phyloP scores from a whole-genome alignment of 768 basidiomycete genomes.

The Serendipita vermifera region DNA sequence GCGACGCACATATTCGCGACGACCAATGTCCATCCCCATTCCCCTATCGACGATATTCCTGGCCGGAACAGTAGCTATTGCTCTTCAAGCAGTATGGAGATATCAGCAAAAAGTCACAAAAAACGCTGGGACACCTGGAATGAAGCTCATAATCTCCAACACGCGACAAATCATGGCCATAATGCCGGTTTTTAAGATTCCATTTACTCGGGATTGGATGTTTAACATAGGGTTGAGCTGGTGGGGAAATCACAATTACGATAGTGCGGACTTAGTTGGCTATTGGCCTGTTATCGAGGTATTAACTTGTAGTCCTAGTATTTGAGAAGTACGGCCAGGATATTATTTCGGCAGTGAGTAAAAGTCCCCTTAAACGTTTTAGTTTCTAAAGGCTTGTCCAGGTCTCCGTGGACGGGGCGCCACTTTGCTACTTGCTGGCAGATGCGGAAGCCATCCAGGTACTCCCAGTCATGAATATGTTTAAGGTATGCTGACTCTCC shows the following conservation, averaged over 20 bases:
- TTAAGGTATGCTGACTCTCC: neutral
- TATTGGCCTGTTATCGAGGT: neutral
- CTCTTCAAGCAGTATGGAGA: too few relatives aligned
- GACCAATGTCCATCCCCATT: too few relatives aligned
- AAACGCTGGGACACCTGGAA: neutral
- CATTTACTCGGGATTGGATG: neutral
- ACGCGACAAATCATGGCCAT: neutral
- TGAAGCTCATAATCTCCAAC: neutral
- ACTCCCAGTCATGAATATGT: neutral
- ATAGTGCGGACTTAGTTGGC: neutral
- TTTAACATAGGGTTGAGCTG: neutral
- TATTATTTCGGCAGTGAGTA: neutral
- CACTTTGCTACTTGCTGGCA: neutral
- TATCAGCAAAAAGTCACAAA: too few relatives aligned
- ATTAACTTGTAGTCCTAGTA: neutral
- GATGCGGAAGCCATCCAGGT: constrained; percentile 6
- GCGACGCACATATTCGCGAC: too few relatives aligned
- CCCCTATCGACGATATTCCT: too few relatives aligned
- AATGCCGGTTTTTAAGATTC: neutral
- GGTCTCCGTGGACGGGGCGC: neutral
- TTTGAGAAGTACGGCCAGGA: neutral
- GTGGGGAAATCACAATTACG: neutral
- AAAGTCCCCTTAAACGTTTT: neutral
- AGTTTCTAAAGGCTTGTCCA: neutral
- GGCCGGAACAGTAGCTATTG: too few relatives aligned